phyloP scores from a whole-genome alignment of 176 grass and related monocot species.

The Cenchrus fungigraminus region DNA sequence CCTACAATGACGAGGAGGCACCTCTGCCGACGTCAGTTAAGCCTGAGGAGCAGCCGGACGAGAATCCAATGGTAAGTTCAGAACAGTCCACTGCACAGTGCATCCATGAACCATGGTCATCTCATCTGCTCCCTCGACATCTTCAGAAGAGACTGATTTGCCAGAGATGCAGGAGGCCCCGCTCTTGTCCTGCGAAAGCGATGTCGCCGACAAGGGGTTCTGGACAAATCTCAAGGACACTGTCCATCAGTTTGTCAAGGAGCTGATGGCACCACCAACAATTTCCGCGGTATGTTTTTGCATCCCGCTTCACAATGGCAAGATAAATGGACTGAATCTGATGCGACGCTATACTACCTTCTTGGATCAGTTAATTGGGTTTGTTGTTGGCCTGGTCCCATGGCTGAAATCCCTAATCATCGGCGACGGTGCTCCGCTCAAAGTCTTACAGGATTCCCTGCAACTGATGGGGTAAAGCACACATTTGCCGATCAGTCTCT shows the following conservation, averaged over 20 bases:
- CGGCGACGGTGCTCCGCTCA: conserved; percentile 50
- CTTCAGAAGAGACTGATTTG: conserved; percentile 32
- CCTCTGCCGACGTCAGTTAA: conserved; percentile 45
- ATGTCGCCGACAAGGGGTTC: conserved; percentile 45
- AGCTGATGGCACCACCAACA: conserved; percentile 81
- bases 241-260: conserved; percentile 57
- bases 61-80: conserved; percentile 65
- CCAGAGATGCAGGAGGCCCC: conserved; percentile 55
- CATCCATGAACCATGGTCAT: background rate
- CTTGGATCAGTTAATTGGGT: conserved; percentile 59
- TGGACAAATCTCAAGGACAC: conserved; percentile 65
- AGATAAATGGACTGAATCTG: background rate
- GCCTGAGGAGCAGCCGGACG: conserved; percentile 24
- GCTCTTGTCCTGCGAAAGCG: conserved; percentile 53
- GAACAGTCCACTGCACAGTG: background rate
- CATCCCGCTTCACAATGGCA: background rate
- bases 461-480: conserved; percentile 69
- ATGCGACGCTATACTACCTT: background rate
- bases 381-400: conserved; percentile 65
- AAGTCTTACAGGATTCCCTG: conserved; percentile 68
- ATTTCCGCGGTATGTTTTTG: conserved; percentile 64
- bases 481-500: too few species aligned
- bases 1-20: conserved; percentile 48
- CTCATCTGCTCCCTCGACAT: background rate
- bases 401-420: conserved; percentile 73